Base-by-base conservation (phyloP, 176 grass and related monocot genomes). In the Bonia amplexicaulis region DNA sequence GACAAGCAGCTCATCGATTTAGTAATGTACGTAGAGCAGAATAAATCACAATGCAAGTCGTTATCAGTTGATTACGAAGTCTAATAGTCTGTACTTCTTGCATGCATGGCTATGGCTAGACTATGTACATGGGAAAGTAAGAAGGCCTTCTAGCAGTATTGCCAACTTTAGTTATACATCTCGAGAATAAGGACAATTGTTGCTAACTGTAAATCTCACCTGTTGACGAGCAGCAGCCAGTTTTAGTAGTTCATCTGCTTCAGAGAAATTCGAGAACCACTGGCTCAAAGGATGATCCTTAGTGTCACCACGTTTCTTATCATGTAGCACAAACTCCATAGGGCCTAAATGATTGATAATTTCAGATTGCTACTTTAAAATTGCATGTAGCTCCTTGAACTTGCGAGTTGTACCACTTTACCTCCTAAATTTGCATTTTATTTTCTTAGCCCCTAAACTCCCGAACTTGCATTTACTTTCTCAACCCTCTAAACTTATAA, bases 161-260 rank as follows among this genome's bases (percentile, higher is more conserved):
- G 29, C 22, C 16, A 53, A 41, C 3, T 54, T 33, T 9, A 17
- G 35, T 26, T 57, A 61, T 25, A 73, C 11, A 68, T 51, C 42
- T 73, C 20, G 11, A 82, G 57, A 87, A 45, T 60, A 61, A 81
- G 2, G 26, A 65, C 48, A 84, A 33, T 47, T 80, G 22, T 58
- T 73, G 42, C 14, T 82, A 74, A 39, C n/a, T 23, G 31, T 69
- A 73, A 73, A 8, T 78, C 81, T 91, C 47, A 99, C 96, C 84
- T 94, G 93, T 72, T 99, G 93, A 76, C 88, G 88, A 89, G 96
- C 96, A 25, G 93, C 93, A 33, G 93, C 90, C 57, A 99, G 71
- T 89, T 96, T 99, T 78, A 99, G 87, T 78, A 99, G 89, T 64
- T 94, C 96, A 82, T 99, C 96, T 14, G 96, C 96, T 83, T 99